Evolutionary conservation across 2,329 filamentous ascomycete genomes (phyloP).

Genomic region (Alternaria arborescens): DNA sequence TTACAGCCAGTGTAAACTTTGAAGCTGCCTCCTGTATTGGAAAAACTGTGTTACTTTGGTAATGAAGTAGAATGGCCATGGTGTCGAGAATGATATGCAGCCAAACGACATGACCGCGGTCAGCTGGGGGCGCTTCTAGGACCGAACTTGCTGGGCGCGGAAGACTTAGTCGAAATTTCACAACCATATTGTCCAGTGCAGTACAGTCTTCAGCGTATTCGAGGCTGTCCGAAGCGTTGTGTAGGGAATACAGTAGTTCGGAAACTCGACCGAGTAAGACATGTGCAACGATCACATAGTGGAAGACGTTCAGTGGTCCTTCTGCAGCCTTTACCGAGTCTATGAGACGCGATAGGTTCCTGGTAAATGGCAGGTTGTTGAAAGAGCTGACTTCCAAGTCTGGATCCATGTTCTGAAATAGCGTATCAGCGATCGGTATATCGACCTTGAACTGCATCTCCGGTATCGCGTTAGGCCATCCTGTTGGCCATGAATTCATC

Average conservation of each 20-base stretch:
- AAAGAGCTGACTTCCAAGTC: conserved; percentile 1
- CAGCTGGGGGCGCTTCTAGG: conserved; percentile 26
- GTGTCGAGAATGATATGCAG: conserved; percentile 36
- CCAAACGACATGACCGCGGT: conserved; percentile 37
- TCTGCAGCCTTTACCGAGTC: conserved; percentile 12
- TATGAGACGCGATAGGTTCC: conserved; percentile 34
- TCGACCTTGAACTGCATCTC: conserved; percentile 46
- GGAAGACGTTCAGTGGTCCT: conserved; percentile 29
- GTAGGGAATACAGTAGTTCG: conserved; percentile 41
- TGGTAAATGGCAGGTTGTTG: conserved; percentile 30
- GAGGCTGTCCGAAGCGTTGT: conserved; percentile 28
- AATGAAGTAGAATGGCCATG: conserved; percentile 37
- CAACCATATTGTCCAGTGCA: conserved; percentile 33
- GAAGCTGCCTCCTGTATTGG: conserved; percentile 1
- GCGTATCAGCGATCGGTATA: conserved; percentile 33
- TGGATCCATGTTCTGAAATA: conserved; percentile 32
- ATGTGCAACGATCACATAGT: conserved; percentile 37
- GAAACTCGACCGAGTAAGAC: conserved; percentile 39
- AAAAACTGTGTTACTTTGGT: conserved; percentile 14
- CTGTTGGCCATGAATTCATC: conserved; percentile 32
- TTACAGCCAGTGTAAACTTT: conserved; percentile 28
- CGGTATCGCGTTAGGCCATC: conserved; percentile 39
- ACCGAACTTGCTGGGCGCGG: conserved; percentile 35
- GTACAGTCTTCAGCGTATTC: conserved; percentile 37
- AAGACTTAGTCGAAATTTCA: conserved; percentile 39